These are phyloP conservation scores for Diaporthe sp. DNA, from an alignment of 2,329 filamentous ascomycete species.

Conservation along the genomic window DNA sequence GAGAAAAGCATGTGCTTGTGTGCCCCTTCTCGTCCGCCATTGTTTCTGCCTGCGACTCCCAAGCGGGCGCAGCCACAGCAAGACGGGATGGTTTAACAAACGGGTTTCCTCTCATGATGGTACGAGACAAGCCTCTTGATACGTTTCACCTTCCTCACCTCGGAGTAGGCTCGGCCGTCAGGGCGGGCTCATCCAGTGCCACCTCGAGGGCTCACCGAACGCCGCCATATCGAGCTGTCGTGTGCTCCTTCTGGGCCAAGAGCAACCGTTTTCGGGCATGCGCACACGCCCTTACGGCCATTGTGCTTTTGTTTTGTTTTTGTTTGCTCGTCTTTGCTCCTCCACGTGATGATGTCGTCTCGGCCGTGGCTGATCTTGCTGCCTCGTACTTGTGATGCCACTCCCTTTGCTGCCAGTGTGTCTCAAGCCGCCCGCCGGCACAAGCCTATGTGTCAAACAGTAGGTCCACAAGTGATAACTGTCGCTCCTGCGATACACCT, in stretches of 20 bases:
- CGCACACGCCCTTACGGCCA: neutral
- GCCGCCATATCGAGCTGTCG: neutral
- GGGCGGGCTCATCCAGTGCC: neutral
- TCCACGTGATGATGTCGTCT: neutral
- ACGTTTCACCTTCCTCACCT: slow-evolving; percentile 33
- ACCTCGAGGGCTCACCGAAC: neutral
- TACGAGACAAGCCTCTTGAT: slow-evolving; percentile 35
- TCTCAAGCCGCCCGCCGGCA: neutral
- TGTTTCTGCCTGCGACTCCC: slow-evolving; percentile 1
- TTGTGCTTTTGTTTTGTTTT: neutral
- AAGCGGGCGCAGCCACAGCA: neutral
- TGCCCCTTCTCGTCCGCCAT: neutral
- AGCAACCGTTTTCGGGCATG: neutral
- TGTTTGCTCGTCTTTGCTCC: neutral
- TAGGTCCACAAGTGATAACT: neutral
- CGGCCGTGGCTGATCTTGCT: neutral
- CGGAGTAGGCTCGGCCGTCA: neutral
- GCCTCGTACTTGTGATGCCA: neutral
- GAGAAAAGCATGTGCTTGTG: neutral
- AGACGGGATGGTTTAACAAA: slow-evolving; percentile 17
- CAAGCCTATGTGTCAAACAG: neutral
- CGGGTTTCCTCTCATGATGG: neutral
- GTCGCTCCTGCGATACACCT: neutral
- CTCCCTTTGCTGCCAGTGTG: neutral
- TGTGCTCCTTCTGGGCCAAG: neutral